Conservation (phyloP, 345 rosid genomes). For the Heritiera fomes region DNA sequence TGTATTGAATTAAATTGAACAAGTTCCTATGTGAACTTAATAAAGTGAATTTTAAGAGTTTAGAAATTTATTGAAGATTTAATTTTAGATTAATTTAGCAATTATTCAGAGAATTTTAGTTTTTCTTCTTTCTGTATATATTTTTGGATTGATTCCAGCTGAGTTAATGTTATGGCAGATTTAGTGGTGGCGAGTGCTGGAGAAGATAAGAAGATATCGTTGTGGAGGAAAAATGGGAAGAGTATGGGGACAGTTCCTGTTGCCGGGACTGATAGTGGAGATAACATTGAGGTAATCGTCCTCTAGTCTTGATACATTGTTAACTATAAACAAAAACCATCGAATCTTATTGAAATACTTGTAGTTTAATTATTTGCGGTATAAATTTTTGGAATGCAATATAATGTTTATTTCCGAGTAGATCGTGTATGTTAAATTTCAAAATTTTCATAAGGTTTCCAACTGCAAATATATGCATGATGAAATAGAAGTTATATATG, state of each 20-base stretch:
- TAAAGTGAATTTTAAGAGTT: background rate
- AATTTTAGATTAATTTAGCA: background rate
- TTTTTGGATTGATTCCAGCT: background rate
- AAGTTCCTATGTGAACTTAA: background rate
- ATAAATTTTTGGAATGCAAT: background rate
- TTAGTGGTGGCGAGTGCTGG: conserved; percentile 98
- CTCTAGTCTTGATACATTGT: background rate
- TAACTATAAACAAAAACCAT: background rate
- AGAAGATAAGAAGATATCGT: conserved; percentile 89
- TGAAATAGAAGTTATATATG: background rate
- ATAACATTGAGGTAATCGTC: conserved; percentile 57
- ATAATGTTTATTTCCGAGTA: background rate
- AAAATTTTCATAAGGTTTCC: background rate
- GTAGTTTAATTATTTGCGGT: background rate
- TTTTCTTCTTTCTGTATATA: background rate
- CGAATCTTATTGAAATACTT: background rate
- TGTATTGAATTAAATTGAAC: background rate
- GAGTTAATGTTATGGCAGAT: conserved; percentile 50
- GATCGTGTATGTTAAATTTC: background rate
- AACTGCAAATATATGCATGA: background rate
- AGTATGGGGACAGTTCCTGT: conserved; percentile 80
- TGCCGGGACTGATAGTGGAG: conserved; percentile 72
- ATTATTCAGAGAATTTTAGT: background rate
- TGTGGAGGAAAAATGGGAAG: conserved; percentile 84
- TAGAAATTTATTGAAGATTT: background rate